Evolutionary conservation across 2,329 filamentous ascomycete genomes (phyloP).

Genomic region (Pyrenochaeta sp.): DNA sequence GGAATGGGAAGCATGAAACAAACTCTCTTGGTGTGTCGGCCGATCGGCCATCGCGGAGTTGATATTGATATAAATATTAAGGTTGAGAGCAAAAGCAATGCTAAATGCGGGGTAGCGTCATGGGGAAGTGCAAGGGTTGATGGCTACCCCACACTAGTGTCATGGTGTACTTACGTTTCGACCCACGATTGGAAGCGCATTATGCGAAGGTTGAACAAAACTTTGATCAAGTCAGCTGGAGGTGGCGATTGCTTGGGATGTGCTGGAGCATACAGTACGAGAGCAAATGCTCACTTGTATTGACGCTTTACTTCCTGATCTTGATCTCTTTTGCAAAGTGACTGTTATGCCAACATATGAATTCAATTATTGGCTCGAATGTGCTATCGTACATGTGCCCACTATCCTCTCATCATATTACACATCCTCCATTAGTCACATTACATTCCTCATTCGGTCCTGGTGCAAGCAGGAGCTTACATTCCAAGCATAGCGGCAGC

Average conservation of each 20-base stretch:
- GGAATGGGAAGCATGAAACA: not conserved
- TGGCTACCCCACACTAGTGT: not conserved
- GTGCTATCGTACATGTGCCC: too few relatives aligned
- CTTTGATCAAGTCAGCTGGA: not conserved
- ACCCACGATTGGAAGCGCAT: not conserved
- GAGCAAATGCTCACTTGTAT: too few relatives aligned
- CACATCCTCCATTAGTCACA: not conserved
- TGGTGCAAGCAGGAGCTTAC: slow-evolving; percentile 1
- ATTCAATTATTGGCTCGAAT: too few relatives aligned
- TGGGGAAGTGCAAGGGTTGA: not conserved
- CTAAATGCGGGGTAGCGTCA: not conserved
- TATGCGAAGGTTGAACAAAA: not conserved
- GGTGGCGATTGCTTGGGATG: not conserved
- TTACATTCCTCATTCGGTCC: not conserved
- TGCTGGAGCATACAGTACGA: not conserved
- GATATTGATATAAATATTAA: not conserved
- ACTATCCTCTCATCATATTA: too few relatives aligned
- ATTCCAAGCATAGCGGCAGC: slow-evolving; percentile 26
- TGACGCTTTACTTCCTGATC: too few relatives aligned
- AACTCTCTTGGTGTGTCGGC: not conserved
- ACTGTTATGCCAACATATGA: too few relatives aligned
- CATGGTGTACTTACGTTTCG: not conserved
- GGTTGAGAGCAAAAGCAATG: not conserved
- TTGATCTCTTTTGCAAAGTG: too few relatives aligned
- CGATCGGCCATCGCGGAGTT: not conserved